phyloP scores from a whole-genome alignment of 495 filamentous ascomycete genomes.

The Neurospora sp. region DNA sequence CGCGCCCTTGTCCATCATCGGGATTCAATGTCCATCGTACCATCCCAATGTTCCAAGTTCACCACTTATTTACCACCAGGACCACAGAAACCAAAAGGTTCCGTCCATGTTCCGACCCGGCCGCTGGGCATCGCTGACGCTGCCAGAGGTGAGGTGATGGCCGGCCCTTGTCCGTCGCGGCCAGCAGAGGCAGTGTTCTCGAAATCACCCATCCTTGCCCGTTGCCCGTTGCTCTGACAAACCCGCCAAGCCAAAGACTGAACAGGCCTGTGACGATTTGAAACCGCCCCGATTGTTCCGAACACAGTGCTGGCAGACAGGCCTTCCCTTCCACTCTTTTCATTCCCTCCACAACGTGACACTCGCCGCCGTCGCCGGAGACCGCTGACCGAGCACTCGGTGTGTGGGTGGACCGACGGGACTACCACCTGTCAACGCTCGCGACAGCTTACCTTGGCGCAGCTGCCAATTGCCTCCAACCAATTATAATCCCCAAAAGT shows the following conservation, averaged over 20 bases:
- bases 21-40: not conserved
- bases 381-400: not conserved
- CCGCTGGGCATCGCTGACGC: not conserved
- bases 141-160: not conserved
- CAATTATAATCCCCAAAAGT: not conserved
- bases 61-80: not conserved
- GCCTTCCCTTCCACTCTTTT: not conserved
- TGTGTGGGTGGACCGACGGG: not conserved
- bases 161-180: not conserved
- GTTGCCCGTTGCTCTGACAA: not conserved
- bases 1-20: not conserved
- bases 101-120: not conserved
- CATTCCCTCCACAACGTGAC: not conserved
- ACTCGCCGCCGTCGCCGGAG: not conserved
- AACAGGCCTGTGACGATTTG: constrained; percentile 2
- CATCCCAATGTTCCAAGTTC: not conserved
- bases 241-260: not conserved
- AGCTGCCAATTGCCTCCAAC: not conserved
- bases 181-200: not conserved
- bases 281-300: constrained; percentile 9
- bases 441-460: not conserved
- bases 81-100: not conserved
- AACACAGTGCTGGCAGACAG: constrained; percentile 7
- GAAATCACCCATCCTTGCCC: not conserved
- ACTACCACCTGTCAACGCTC: not conserved